Base-by-base conservation (phyloP, 257 asterid species). In the Solanum rostratum region DNA sequence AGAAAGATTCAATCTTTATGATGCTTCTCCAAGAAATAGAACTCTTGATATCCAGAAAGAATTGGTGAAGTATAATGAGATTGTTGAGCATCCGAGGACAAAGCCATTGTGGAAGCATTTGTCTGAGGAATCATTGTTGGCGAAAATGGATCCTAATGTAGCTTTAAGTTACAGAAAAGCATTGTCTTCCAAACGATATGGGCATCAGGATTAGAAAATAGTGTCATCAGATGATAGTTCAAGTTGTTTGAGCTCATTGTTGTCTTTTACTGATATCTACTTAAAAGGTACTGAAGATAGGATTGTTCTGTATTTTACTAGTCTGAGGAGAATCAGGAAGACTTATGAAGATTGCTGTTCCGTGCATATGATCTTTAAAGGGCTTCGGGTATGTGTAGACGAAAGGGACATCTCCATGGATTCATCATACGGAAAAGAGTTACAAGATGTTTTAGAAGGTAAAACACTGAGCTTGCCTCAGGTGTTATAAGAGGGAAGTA, bases 371-470 rank as follows among this genome's bases (percentile, higher is more conserved):
- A 96, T 96, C 69, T 86, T 96, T 27, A 86, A 94, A 84, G 92
- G 94, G n/a, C n/a, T n/a, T n/a, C n/a, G n/a, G n/a, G n/a, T n/a
- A n/a, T n/a, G n/a, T n/a, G n/a, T n/a, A n/a, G n/a, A n/a, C 68
- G 99, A 96, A 88, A 91, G 94, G 83, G 99, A 96, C 83, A 92
- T 96, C 22, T 96, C 99, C 0, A 96, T 96, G 99, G 98, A 93
- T 82, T 78, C 94, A 18, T 93, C 97, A 0, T 94, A 89, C 81
- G 92, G 94, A 87, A 89, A 86, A 62, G 99, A 96, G 62, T 82
- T 94, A 92, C 96, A 90, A 86, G 93, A 90, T 39, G 91, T 88
- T 22, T 87, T 94, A 88, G 89, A 90, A 85, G 95, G 92, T 65
- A 89, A 87, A 82, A 46, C 86, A 6, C 80, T 91, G 80, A 89